Evolutionary conservation across 2,329 filamentous ascomycete genomes (phyloP).

Genomic region (Verticillium nubilum): DNA sequence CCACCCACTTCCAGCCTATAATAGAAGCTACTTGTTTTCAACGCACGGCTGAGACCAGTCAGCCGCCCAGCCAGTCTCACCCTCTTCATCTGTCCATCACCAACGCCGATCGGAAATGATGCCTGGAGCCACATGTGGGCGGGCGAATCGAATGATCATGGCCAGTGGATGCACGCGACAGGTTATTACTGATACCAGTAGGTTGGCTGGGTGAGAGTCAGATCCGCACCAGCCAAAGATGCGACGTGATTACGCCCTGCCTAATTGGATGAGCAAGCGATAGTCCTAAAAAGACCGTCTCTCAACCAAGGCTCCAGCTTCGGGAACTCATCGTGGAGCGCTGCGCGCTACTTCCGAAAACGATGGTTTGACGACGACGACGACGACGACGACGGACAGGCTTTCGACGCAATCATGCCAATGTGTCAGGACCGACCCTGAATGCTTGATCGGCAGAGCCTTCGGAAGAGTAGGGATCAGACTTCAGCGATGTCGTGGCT

Average conservation of each 20-base stretch:
- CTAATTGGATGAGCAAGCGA: background rate
- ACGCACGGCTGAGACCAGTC: background rate
- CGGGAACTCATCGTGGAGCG: background rate
- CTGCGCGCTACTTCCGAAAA: background rate
- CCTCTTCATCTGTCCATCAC: background rate
- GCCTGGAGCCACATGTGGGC: background rate
- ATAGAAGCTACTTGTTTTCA: background rate
- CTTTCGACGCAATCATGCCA: background rate
- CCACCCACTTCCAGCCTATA: background rate
- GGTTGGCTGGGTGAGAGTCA: background rate
- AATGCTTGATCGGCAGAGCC: background rate
- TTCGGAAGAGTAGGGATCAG: background rate
- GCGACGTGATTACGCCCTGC: background rate
- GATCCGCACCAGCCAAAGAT: background rate
- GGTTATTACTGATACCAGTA: background rate
- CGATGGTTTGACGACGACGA: background rate
- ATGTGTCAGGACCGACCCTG: background rate
- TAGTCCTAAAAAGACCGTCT: background rate
- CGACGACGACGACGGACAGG: background rate
- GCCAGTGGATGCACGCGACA: background rate
- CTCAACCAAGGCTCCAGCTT: background rate
- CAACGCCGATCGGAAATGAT: background rate
- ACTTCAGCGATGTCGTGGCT: background rate
- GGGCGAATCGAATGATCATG: background rate
- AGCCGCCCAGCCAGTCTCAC: background rate